These are phyloP conservation scores for Neopestalotiopsis rosae DNA, from an alignment of 2,329 filamentous ascomycete genomes.

Conservation along the genomic window DNA sequence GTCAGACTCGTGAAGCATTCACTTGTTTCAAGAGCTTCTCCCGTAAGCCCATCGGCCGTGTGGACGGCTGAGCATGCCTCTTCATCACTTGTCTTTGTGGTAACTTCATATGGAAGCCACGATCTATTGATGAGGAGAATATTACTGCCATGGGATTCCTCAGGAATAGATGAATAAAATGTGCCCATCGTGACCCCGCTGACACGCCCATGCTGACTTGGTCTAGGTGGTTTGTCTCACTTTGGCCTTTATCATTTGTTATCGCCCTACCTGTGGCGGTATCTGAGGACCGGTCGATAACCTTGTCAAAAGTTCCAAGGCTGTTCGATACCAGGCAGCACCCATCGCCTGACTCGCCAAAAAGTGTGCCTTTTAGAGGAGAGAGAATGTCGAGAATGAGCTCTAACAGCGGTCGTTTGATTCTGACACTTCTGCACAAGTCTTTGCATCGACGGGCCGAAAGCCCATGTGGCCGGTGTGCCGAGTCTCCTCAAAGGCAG, in stretches of 20 bases:
- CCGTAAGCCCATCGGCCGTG: too few relatives aligned
- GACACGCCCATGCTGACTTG: neutral
- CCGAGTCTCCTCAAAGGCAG: neutral
- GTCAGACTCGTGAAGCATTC: too few relatives aligned
- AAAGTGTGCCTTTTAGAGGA: neutral
- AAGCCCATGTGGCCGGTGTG: neutral
- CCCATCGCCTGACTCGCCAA: neutral
- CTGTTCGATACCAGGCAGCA: neutral
- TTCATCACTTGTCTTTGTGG: too few relatives aligned
- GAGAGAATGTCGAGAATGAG: neutral
- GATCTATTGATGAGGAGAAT: too few relatives aligned
- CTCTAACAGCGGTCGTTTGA: constrained; percentile 2
- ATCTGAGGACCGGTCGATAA: too few relatives aligned
- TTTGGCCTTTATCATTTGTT: neutral
- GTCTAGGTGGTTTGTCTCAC: constrained; percentile 6
- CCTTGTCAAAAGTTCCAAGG: neutral
- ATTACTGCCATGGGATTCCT: too few relatives aligned
- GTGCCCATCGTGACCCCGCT: neutral
- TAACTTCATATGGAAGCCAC: too few relatives aligned
- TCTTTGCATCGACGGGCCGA: neutral
- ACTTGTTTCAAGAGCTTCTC: too few relatives aligned
- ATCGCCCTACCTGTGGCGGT: neutral
- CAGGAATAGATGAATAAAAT: neutral
- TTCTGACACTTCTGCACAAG: neutral
- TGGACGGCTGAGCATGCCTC: too few relatives aligned